phyloP scores from a whole-genome alignment of 139 green algal species.

The Prasinococcaceae sp. region DNA sequence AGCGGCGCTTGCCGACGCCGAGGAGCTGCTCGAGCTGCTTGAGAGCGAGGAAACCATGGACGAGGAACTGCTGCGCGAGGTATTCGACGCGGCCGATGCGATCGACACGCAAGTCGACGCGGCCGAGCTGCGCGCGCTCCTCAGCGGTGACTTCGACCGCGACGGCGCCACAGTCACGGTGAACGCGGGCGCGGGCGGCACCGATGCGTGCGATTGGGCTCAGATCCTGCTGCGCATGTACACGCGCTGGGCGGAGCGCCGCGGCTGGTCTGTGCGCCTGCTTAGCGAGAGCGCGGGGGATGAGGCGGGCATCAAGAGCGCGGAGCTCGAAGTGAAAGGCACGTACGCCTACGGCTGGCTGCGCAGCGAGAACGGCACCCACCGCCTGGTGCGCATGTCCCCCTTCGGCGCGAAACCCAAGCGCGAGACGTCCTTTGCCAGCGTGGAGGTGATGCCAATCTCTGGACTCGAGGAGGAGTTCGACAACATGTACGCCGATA shows the following conservation, averaged over 20 bases:
- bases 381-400: conserved; percentile 79
- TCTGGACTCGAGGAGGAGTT: conserved; percentile 21
- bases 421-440: conserved; percentile 89
- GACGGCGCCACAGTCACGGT: conserved; percentile 13
- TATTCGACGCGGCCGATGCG: neutral
- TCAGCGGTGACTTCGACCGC: conserved; percentile 18
- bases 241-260: conserved; percentile 50
- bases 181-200: conserved; percentile 39
- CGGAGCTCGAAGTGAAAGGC: conserved; percentile 66
- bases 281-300: conserved; percentile 40
- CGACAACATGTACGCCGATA: conserved; percentile 23
- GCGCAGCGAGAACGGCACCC: conserved; percentile 79
- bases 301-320: conserved; percentile 77
- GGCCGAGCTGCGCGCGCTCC: conserved; percentile 20
- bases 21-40: conserved; percentile 16
- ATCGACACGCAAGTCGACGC: conserved; percentile 6
- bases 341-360: conserved; percentile 56
- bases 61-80: conserved; percentile 21
- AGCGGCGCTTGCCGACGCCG: conserved; percentile 20
- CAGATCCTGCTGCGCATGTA: conserved; percentile 92
- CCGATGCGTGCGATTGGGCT: conserved; percentile 81
- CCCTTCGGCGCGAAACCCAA: conserved; percentile 72
- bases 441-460: conserved; percentile 63
- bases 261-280: conserved; percentile 26
- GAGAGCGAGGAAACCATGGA: conserved; percentile 19